A percentile compares a stretch with the other conserved stretches of the same genome.
Evolutionary conservation across 345 rosid genomes (phyloP).

Genomic region (Eucalyptus erythrocorys): DNA sequence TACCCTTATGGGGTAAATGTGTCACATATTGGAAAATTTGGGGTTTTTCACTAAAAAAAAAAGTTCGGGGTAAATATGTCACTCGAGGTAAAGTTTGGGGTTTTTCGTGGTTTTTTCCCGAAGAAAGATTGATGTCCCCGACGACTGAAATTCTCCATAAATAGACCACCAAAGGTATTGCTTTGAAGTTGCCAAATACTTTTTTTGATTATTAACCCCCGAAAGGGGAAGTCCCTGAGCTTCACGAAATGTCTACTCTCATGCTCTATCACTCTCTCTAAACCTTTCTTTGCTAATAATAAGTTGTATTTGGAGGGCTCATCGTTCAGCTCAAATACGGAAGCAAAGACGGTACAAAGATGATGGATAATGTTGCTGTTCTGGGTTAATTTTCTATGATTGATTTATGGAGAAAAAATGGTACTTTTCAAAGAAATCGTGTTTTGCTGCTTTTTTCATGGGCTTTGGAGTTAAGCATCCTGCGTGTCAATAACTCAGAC

Average conservation of each 20-base stretch:
- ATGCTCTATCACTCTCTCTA: not conserved
- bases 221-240: not conserved
- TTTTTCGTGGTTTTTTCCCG: too few relatives aligned
- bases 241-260: not conserved
- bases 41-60: too few relatives aligned
- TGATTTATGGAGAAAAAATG: not conserved
- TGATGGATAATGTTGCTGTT: not conserved
- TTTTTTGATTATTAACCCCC: not conserved
- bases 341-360: not conserved
- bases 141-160: too few relatives aligned
- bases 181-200: not conserved
- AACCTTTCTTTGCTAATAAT: not conserved
- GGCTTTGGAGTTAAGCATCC: not conserved
- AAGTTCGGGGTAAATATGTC: too few relatives aligned
- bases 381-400: not conserved
- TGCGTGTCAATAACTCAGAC: not conserved
- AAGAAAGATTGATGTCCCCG: too few relatives aligned
- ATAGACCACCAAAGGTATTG: not conserved
- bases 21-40: too few relatives aligned
- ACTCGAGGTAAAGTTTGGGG: too few relatives aligned
- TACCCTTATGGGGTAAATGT: too few relatives aligned
- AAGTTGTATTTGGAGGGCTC: not conserved
- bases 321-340: not conserved
- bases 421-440: not conserved
- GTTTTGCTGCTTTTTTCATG: not conserved